Base-by-base conservation (phyloP, 192 early-diverging fungal species). In the Lunasporangiospora selenospora region DNA sequence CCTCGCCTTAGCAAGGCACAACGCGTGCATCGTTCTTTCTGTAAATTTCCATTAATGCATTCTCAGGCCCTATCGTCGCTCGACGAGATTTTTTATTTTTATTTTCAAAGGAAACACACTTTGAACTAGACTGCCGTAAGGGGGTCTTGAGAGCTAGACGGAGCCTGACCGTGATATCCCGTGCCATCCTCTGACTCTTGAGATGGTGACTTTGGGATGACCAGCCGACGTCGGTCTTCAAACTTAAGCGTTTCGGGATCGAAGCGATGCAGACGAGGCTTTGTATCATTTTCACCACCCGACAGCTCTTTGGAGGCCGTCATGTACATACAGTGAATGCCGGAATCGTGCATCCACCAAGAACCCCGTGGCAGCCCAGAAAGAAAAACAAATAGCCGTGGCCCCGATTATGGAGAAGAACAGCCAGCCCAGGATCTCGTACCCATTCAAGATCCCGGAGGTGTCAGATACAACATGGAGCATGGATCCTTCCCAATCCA, bases 391-490 rank as follows among this genome's bases (percentile, higher is more conserved):
- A 21, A 15, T 13, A 31, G 23, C 40, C 30, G 45, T 53, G 49
- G 30, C 46, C 9, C 4, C 32, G 18, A 18, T 3, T 23, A 62
- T 27, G 1, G 36, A 23, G 18, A 29, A 10, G 27, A 52, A 42
- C 36, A 62, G 10, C 39, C 39, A 39, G 11, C 10, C 0, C 3
- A 50, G 41, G 8, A 53, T 16, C 30, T 62, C 50, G 19, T 51
- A 34, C 9, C 50, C 60, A 16, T 45, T 23, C 16, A 50, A 15
- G 21, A 43, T 43, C 2, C 53, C 60, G 47, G 36, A 26, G 9
- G 41, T 45, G 31, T 62, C 50, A 39, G 21, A 62, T n/a, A 39
- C 23, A 34, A 52, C 40, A 5, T 62, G 45, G 3, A 53, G 36
- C 6, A 12, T 36, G 30, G 13, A 29, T 8, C 19, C 36, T 0